phyloP scores from a whole-genome alignment of 176 grass and related monocot genomes.

The Neostapfia colusana region DNA sequence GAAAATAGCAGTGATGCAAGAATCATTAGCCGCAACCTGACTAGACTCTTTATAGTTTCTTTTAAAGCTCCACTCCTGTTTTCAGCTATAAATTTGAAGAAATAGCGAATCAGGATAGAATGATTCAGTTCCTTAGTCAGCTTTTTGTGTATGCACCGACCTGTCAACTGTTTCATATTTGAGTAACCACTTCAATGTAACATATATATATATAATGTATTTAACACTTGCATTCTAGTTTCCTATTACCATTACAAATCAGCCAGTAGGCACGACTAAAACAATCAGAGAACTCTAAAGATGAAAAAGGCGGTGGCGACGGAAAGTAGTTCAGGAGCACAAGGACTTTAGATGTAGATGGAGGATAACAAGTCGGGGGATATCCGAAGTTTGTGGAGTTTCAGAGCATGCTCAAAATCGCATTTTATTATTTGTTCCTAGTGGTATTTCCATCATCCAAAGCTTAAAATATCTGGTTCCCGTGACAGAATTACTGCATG shows the following conservation, averaged over 20 bases:
- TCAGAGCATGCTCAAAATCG: not conserved
- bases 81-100: not conserved
- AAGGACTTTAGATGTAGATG: slow-evolving; percentile 21
- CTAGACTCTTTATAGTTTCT: not conserved
- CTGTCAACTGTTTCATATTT: not conserved
- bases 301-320: not conserved
- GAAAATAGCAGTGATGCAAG: slow-evolving; percentile 3
- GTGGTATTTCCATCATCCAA: not conserved
- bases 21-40: slow-evolving; percentile 4
- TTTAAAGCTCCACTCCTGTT: slow-evolving; percentile 1
- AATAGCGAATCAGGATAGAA: not conserved
- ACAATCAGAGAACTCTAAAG: not conserved
- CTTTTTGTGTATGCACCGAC: not conserved
- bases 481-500: not conserved
- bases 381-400: not conserved
- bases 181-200: not conserved
- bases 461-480: not conserved
- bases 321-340: not conserved
- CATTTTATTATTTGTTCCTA: slow-evolving; percentile 1
- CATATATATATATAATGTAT: not conserved
- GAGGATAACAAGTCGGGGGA: no score
- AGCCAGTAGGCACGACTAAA: not conserved
- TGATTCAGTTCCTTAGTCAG: not conserved
- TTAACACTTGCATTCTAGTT: not conserved
- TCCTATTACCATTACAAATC: not conserved